Conservation (phyloP, 2,329 filamentous ascomycete genomes). For the Corynespora cassiicola region DNA sequence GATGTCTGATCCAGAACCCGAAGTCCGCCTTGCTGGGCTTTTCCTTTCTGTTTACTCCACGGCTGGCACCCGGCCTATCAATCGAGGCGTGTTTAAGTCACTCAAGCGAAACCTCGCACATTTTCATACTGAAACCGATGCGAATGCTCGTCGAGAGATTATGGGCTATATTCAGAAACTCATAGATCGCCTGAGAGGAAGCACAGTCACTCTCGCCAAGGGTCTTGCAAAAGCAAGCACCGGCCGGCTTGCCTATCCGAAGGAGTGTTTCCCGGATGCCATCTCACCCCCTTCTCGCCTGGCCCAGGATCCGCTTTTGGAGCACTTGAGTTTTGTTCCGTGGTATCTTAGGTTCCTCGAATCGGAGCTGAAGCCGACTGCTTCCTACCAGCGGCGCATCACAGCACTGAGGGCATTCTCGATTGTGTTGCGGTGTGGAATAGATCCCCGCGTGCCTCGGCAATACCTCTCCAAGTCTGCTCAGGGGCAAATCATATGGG, state of each 20-base stretch:
- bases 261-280: slow-evolving; percentile 5
- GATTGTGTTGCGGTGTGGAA: slow-evolving; percentile 71
- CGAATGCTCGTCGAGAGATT: slow-evolving; percentile 84
- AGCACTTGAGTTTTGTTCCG: slow-evolving; percentile 70
- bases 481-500: slow-evolving; percentile 57
- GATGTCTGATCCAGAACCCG: slow-evolving; percentile 42
- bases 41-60: slow-evolving; percentile 80
- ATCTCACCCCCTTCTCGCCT: not conserved
- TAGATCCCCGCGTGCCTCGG: slow-evolving; percentile 59
- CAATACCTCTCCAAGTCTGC: slow-evolving; percentile 55
- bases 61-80: slow-evolving; percentile 76
- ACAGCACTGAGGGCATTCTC: slow-evolving; percentile 75
- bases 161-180: slow-evolving; percentile 77
- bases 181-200: slow-evolving; percentile 68
- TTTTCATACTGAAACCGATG: slow-evolving; percentile 83
- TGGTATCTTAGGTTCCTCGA: slow-evolving; percentile 79
- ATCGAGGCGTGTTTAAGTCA: slow-evolving; percentile 64
- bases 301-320: slow-evolving; percentile 40
- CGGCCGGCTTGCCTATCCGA: slow-evolving; percentile 24
- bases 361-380: slow-evolving; percentile 76
- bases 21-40: slow-evolving; percentile 78
- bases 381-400: slow-evolving; percentile 90
- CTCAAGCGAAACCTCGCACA: slow-evolving; percentile 71
- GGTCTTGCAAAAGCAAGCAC: slow-evolving; percentile 12
- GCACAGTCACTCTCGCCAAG: slow-evolving; percentile 40